Base-by-base conservation (phyloP, 257 asterid genomes). In the Forsythia viridissima region DNA sequence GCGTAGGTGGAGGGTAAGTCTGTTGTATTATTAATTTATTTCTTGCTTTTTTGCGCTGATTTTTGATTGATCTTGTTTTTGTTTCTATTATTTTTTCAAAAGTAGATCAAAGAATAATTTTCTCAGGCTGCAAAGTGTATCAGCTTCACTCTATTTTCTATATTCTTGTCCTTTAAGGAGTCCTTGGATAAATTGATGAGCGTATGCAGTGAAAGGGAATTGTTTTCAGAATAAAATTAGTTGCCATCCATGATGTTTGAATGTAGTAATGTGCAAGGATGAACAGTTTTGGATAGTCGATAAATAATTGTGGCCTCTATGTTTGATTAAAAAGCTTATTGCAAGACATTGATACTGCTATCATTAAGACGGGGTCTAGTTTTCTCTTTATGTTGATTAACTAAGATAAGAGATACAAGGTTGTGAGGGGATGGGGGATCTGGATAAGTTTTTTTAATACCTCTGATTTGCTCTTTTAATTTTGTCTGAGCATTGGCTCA, bases 1-100 rank as follows among this genome's bases (percentile, higher is more conserved):
- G 82, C 91, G 88, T 46, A 72, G 91, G 76, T 95, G 99, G 98
- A 85, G 99, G 87, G 99, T 94, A 83, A 85, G 99, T 83, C 18
- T 3, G 5, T 63, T 63, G 39, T 39, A 63, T 63, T 63, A 20
- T 61, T 61, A 9, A 59, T 59, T 8, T 8, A 6, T n/a, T 6
- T 43, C 11, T 43, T 6, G 12, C 0, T 42, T 44, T 44, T 61
- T 61, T 8, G 9, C 38, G 24, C 15, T 9, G 70, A 10, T 3
- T 63, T 63, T 30, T 63, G n/a, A 11, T 8, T 63, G 18, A 9
- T 63, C 16, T 24, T 24, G 40, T 63, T 63, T 63, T 11, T 3
- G 2, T 24, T 63, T 63, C 39, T 30, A 11, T 48, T 13, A 48
- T 59, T 2, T 59, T 59, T 4, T 59, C 36, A 6, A 59, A 59